phyloP scores from a whole-genome alignment of 73 alveolate species.

The Urostyla sp. region DNA sequence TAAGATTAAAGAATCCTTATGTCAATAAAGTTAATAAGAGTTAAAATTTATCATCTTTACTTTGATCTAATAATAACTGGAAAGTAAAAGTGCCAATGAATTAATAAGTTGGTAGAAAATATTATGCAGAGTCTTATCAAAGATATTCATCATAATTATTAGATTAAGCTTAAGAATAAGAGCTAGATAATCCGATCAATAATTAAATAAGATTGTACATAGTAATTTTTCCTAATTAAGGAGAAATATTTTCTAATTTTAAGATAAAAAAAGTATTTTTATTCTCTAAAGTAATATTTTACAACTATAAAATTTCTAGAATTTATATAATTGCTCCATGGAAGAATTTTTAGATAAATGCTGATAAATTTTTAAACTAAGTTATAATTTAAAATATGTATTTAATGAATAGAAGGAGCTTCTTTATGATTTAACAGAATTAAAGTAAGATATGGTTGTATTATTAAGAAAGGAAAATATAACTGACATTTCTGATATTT shows the following conservation, averaged over 20 bases:
- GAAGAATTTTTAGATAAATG: slow-evolving; percentile 1
- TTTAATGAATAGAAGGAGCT: slow-evolving; percentile 6
- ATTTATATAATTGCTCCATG: not conserved
- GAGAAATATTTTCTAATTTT: slow-evolving; percentile 21
- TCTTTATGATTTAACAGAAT: not conserved
- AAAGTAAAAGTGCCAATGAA: no score
- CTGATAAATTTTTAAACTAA: slow-evolving; percentile 1
- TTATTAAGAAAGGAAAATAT: slow-evolving; percentile 9
- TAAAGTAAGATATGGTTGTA: not conserved
- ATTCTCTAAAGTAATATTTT: slow-evolving; percentile 5
- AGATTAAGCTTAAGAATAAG: no score
- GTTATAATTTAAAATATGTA: not conserved
- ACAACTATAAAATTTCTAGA: not conserved
- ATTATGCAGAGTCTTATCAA: no score
- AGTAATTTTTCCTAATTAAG: slow-evolving; percentile 13
- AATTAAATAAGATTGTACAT: not conserved
- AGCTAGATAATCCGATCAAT: no score
- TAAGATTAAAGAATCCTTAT: no score
- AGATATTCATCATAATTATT: no score
- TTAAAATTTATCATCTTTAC: no score
- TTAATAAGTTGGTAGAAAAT: no score
- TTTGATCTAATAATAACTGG: no score
- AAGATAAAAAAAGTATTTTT: slow-evolving; percentile 5
- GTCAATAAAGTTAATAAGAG: no score
- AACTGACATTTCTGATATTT: no score